Conservation (phyloP, 192 early-diverging fungal species). For the Rhizoclosmatium sp. region DNA sequence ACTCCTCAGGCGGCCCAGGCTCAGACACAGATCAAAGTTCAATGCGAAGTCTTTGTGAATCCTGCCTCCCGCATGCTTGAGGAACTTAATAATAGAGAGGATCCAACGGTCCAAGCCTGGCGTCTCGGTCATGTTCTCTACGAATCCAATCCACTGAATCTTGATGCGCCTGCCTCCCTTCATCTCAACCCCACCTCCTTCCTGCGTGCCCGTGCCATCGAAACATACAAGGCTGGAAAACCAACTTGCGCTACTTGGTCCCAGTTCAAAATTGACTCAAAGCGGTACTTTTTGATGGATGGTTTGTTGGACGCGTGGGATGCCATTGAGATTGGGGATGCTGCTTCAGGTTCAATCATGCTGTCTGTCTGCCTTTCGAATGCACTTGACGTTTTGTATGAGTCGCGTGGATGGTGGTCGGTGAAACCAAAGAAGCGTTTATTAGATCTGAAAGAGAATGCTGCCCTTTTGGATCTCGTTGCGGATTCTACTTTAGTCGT, state of each 20-base stretch:
- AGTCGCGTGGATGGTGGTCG: constrained; percentile 36
- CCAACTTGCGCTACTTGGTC: constrained; percentile 19
- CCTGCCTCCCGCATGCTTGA: constrained; percentile 26
- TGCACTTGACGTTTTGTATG: constrained; percentile 33
- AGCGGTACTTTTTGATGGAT: constrained; percentile 30
- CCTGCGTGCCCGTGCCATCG: constrained; percentile 7
- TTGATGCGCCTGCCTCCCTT: neutral
- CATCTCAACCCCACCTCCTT: neutral
- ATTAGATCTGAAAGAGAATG: constrained; percentile 30
- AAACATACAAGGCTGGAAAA: constrained; percentile 15
- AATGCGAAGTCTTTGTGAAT: constrained; percentile 40
- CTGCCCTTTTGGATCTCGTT: neutral
- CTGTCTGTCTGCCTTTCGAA: constrained; percentile 23
- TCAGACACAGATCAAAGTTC: neutral
- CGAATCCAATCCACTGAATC: neutral
- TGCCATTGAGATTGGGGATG: constrained; percentile 37
- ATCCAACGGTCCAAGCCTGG: constrained; percentile 36
- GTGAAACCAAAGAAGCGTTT: constrained; percentile 34
- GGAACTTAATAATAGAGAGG: constrained; percentile 22
- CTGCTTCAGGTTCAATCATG: constrained; percentile 39
- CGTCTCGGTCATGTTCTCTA: constrained; percentile 32
- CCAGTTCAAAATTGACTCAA: constrained; percentile 9
- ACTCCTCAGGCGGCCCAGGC: neutral
- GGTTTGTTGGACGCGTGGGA: constrained; percentile 40
- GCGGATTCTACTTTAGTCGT: neutral